A percentile compares a stretch with the other conserved stretches of the same genome.
phyloP scores from a whole-genome alignment of 306 rosid genomes.

The Vachellia pachyceras region DNA sequence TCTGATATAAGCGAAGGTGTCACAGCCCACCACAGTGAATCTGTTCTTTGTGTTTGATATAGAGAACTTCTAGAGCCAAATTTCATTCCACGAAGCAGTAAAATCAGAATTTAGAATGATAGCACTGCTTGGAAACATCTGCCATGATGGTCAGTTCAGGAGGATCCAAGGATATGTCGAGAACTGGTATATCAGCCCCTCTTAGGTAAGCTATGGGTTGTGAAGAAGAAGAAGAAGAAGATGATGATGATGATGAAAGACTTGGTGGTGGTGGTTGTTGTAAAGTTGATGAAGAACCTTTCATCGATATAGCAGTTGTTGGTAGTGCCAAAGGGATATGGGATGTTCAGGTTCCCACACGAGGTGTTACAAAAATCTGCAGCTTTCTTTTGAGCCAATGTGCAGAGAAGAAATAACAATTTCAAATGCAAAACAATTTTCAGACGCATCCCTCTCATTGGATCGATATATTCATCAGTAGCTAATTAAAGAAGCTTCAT shows the following conservation, averaged over 20 bases:
- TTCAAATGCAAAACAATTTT: too few relatives aligned
- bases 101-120: fast-evolving
- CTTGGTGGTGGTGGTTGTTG: not conserved
- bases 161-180: not conserved
- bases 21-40: conserved; percentile 2
- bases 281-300: not conserved
- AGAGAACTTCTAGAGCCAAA: not conserved
- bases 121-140: fast-evolving
- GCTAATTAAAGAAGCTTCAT: too few relatives aligned
- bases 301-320: not conserved
- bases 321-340: conserved; percentile 26
- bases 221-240: not conserved
- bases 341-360: conserved; percentile 6
- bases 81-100: fast-evolving
- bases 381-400: too few relatives aligned
- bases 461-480: too few relatives aligned
- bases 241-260: too few relatives aligned
- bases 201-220: not conserved
- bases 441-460: too few relatives aligned
- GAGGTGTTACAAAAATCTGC: not conserved
- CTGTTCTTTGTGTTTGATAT: not conserved
- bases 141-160: not conserved
- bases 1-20: not conserved
- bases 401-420: too few relatives aligned
- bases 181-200: not conserved